Evolutionary conservation across 1,139 yeast species (phyloP), one percentile per base, ranked within the genome.

Genomic region (Debaryomyces robertsiae): DNA sequence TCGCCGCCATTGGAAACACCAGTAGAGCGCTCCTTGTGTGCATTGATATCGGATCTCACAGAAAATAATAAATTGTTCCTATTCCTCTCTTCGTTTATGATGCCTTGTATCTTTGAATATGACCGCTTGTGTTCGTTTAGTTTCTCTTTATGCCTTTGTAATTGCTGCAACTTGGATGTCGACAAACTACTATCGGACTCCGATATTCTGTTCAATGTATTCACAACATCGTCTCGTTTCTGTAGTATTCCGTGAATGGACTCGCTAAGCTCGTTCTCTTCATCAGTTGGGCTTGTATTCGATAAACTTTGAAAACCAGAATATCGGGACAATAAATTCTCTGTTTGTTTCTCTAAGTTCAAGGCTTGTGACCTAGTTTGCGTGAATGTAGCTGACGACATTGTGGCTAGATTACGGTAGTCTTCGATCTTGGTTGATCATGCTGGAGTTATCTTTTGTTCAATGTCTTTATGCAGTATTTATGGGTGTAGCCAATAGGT

Each of bases 91-190:
- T 87, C 91, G 44, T 73, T 70, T 30, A 88, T 81, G 10, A 81
- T 68, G 6, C 73, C 61, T 47, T 77, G 69, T 40, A 91, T 77
- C 47, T 86, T 77, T 34, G 67, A 63, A 53, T 78, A 85, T 46
- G 83, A 85, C 38, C 71, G 63, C 61, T 77, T 73, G 60, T 88
- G 94, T 42, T 90, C 95, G 41, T 69, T 75, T 27, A 89, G 67
- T 19, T 79, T 77, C 59, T 90, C 96, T 52, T 78, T 79, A 59
- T 90, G 96, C 44, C 98, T 80, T 42, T 84, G 81, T 35, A 90
- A 67, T 58, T 93, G 98, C 54, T 87, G 93, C 29, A 82, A 62
- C 61, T 88, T 87, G 0, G 93, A 79, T 1, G 93, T 79, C 2
- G 90, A 76, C 5, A 83, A 68, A n/a, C 71, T 62, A 13, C 74